Conservation (phyloP, 2,329 filamentous ascomycete species). For the Arthrobotrys sphaeroides region DNA sequence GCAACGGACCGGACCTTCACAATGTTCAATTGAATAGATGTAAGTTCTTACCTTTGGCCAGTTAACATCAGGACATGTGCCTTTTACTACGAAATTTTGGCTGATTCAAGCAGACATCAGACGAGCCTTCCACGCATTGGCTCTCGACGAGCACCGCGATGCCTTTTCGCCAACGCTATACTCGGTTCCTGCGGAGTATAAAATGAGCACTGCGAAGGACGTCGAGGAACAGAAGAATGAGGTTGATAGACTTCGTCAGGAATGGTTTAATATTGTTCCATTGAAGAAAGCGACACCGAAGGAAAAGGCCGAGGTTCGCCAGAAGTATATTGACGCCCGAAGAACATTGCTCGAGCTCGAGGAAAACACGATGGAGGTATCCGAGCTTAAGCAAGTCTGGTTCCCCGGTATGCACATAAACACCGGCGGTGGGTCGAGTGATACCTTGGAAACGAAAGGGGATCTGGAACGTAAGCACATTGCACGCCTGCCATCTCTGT, state of each 20-base stretch:
- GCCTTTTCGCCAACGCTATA: conserved; percentile 67
- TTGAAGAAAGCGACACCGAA: neutral
- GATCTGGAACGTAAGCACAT: conserved; percentile 35
- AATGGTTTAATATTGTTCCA: neutral
- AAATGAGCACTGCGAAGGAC: neutral
- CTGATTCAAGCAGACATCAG: conserved; percentile 63
- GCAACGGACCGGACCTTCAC: neutral
- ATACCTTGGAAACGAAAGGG: conserved; percentile 23
- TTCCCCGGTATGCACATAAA: conserved; percentile 62
- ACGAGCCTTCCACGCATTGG: conserved; percentile 70
- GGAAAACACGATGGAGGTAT: neutral
- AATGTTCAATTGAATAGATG: conserved; percentile 26
- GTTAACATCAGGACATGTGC: neutral
- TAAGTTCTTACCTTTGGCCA: neutral
- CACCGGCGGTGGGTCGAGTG: conserved; percentile 64
- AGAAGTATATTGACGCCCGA: neutral
- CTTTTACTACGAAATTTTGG: neutral
- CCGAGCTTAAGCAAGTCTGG: conserved; percentile 63
- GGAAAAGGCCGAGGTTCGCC: neutral
- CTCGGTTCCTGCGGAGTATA: conserved; percentile 30
- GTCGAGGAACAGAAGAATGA: neutral
- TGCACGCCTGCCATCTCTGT: no score
- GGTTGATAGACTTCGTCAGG: neutral
- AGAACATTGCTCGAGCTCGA: neutral
- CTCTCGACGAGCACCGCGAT: conserved; percentile 68